phyloP scores from a whole-genome alignment of 352 stramenopile species.

The Globisporangium nunn region DNA sequence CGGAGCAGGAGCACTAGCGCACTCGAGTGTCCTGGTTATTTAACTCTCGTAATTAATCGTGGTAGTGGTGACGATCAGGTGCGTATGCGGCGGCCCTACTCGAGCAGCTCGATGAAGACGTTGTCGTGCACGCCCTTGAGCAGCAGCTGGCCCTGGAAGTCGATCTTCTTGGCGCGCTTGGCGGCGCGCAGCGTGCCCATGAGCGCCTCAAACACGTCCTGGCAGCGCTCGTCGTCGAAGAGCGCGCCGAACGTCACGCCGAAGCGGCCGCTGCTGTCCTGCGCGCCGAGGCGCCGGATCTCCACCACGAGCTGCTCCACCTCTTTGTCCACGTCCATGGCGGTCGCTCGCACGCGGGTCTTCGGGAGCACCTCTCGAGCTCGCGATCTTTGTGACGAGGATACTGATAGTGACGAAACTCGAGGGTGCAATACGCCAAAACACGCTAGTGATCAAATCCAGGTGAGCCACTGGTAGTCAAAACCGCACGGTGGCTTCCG shows the following conservation, averaged over 20 bases:
- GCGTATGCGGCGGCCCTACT: constrained; percentile 6
- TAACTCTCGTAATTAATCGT: too few species aligned
- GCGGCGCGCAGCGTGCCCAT: constrained; percentile 80
- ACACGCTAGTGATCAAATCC: too few species aligned
- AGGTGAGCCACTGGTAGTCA: too few species aligned
- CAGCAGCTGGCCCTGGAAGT: constrained; percentile 74
- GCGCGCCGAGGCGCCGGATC: constrained; percentile 51
- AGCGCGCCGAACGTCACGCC: constrained; percentile 69
- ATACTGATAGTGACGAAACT: too few species aligned
- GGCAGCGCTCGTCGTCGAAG: constrained; percentile 79
- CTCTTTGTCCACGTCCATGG: constrained; percentile 63
- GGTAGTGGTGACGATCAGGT: too few species aligned
- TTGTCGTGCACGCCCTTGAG: constrained; percentile 81
- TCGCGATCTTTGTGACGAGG: too few species aligned
- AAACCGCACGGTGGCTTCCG: too few species aligned
- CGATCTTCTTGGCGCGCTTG: constrained; percentile 68
- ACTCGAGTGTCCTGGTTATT: too few species aligned
- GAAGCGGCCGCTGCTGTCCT: constrained; percentile 36
- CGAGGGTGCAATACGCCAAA: too few species aligned
- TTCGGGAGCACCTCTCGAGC: too few species aligned
- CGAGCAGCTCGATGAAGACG: constrained; percentile 63
- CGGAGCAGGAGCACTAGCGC: background rate
- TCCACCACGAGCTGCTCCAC: constrained; percentile 61
- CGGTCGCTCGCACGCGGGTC: too few species aligned
- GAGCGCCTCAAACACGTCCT: constrained; percentile 73